A percentile compares a stretch with the other conserved stretches of the same genome.
These are phyloP conservation scores for Amanita phalloides DNA, from an alignment of 768 basidiomycete species.

Conservation along the genomic window DNA sequence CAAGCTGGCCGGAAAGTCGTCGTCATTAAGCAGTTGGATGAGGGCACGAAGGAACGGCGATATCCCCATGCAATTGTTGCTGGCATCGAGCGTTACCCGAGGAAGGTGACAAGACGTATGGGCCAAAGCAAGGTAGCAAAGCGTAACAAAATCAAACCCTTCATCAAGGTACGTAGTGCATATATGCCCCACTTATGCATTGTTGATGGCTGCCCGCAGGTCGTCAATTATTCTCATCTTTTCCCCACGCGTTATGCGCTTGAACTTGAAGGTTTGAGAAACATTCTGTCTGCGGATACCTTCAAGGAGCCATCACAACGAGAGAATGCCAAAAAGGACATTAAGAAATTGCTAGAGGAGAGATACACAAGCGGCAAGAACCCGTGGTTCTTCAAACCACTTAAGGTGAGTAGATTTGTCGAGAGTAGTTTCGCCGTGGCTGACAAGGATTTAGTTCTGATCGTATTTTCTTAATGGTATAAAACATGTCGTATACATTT, in stretches of 20 bases:
- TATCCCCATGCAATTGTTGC: conserved; percentile 99
- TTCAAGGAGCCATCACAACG: conserved; percentile 98
- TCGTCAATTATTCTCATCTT: conserved; percentile 96
- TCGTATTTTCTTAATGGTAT: neutral
- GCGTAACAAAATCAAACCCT: conserved; percentile 98
- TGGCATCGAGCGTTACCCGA: conserved; percentile 95
- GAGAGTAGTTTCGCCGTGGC: neutral
- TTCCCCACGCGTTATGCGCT: conserved; percentile 99
- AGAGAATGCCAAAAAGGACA: conserved; percentile 88
- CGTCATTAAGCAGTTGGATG: conserved; percentile 95
- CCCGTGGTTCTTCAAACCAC: conserved; percentile 92
- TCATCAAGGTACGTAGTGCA: conserved; percentile 76
- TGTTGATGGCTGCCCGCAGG: conserved; percentile 27
- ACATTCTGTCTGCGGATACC: conserved; percentile 71
- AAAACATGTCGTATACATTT: conserved; percentile 5
- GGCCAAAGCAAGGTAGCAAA: conserved; percentile 87
- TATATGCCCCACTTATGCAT: neutral
- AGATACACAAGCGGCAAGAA: conserved; percentile 91
- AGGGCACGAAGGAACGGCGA: conserved; percentile 91
- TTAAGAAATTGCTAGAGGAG: conserved; percentile 96
- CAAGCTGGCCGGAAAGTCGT: conserved; percentile 99
- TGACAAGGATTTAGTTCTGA: neutral
- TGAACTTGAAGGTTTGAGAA: conserved; percentile 93
- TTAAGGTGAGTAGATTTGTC: conserved; percentile 45
- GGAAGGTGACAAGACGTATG: conserved; percentile 94